Percentiles rank a stretch among this genome's conserved stretches.
phyloP scores from a whole-genome alignment of 164 flowering plant species.

The Stephania japonica region DNA sequence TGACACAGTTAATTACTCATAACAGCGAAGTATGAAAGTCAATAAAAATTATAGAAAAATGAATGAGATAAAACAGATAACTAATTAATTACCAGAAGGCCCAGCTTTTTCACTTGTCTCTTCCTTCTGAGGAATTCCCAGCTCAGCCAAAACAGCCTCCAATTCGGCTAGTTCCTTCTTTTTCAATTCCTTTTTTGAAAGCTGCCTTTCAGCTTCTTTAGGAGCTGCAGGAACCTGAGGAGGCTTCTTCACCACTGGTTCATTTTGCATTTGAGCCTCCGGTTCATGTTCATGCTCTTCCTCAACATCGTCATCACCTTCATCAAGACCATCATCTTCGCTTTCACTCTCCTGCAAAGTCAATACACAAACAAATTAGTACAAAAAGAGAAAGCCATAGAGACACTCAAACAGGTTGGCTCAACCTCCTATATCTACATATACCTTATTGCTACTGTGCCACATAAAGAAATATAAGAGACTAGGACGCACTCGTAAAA shows the following conservation, averaged over 20 bases:
- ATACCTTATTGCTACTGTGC: too few relatives aligned
- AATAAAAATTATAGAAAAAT: background rate
- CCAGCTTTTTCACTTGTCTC: constrained; percentile 41
- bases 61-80: background rate
- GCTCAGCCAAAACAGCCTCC: constrained; percentile 78
- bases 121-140: constrained; percentile 40
- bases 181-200: constrained; percentile 86
- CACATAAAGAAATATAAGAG: too few relatives aligned
- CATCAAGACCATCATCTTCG: constrained; percentile 17
- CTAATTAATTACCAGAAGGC: constrained; percentile 34
- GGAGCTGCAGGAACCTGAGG: constrained; percentile 36
- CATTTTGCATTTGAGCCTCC: constrained; percentile 37
- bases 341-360: constrained; percentile 75
- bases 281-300: constrained; percentile 31
- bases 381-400: background rate
- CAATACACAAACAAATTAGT: background rate
- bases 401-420: too few relatives aligned
- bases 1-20: too few relatives aligned
- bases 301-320: constrained; percentile 12
- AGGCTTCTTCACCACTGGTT: constrained; percentile 40
- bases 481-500: too few relatives aligned
- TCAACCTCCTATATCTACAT: too few relatives aligned
- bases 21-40: too few relatives aligned
- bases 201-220: constrained; percentile 82
- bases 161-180: constrained; percentile 87